Conservation (phyloP, 441 rosid species). For the Theobroma grandiflorum region DNA sequence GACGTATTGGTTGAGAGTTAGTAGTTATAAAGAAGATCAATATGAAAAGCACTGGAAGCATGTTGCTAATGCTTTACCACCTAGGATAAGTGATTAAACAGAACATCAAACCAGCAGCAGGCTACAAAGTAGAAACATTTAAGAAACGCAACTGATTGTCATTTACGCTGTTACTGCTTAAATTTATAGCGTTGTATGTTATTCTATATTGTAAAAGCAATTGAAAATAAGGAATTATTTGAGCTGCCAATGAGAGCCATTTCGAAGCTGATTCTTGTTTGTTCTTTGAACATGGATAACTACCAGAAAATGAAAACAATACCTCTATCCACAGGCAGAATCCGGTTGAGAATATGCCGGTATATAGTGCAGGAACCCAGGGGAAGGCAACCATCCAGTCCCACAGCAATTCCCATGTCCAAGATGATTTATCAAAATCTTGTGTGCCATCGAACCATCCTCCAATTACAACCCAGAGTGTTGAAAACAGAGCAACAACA, state of each 20-base stretch:
- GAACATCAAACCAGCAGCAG: too few species aligned
- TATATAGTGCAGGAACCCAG: slow-evolving; percentile 70
- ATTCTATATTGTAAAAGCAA: too few species aligned
- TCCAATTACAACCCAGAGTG: slow-evolving; percentile 57
- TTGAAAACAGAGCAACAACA: slow-evolving; percentile 56
- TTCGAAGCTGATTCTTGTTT: not conserved
- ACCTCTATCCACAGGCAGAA: slow-evolving; percentile 77
- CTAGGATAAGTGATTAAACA: too few species aligned
- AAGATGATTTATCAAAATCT: slow-evolving; percentile 44
- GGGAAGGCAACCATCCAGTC: slow-evolving; percentile 63
- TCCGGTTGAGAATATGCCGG: slow-evolving; percentile 63
- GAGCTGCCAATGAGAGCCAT: not conserved
- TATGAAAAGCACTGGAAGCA: not conserved
- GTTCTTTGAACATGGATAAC: not conserved
- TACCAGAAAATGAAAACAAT: not conserved
- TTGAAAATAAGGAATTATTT: not conserved
- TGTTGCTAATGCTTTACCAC: not conserved
- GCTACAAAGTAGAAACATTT: not conserved
- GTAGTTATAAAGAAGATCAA: too few species aligned
- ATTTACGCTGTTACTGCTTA: too few species aligned
- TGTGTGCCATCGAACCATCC: slow-evolving; percentile 43
- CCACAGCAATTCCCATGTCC: slow-evolving; percentile 56
- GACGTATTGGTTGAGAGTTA: too few species aligned
- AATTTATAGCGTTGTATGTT: not conserved
- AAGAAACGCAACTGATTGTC: not conserved